Evolutionary conservation across 257 asterid species (phyloP), one percentile per base, ranked within the genome.

Genomic region (Orobanche coerulescens): DNA sequence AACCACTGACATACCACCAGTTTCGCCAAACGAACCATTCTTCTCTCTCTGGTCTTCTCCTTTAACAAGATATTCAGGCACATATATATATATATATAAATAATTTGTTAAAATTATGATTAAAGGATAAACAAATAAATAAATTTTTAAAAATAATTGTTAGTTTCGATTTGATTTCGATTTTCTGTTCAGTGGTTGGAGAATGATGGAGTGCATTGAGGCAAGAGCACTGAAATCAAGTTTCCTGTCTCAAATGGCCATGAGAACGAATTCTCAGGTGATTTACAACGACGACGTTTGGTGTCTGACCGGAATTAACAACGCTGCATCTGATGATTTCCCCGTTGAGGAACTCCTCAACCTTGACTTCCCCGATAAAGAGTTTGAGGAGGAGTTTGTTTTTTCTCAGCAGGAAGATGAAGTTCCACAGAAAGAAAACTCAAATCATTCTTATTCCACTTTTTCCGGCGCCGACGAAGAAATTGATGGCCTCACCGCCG

Each of bases 331-430:
- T 43, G 96, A 94, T 46, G 99, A 94, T 78, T 94, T 94, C 65
- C 89, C 96, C 19, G 95, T 94, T 11, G 99, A 94, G 40, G 99
- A 94, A 66, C 96, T 94, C 14, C 88, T 94, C 19, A 90, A 94
- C 76, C 90, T 94, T 37, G 96, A 93, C 58, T 87, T 93, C 70
- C 72, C 97, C 50, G 96, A 81, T 4, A 81, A 86, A 34, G 89
- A 81, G 19, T 80, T 82, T 67, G 81, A 75, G 60, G 94, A 78
- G 0, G 81, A 60, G 8, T 9, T 6, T 9, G 59, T 67, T 22
- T 47, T 63, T 0, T 67, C 67, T 4, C 66, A 58, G 4, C 83
- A 69, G 12, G 86, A 83, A 19, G 82, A 83, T 22, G 79, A 76
- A 1, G 80, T 64, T 4, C 69, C 70, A 0, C 68, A 64, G 14